Conservation (phyloP, 2,329 filamentous ascomycete species). For the Plenodomus lindquistii region DNA sequence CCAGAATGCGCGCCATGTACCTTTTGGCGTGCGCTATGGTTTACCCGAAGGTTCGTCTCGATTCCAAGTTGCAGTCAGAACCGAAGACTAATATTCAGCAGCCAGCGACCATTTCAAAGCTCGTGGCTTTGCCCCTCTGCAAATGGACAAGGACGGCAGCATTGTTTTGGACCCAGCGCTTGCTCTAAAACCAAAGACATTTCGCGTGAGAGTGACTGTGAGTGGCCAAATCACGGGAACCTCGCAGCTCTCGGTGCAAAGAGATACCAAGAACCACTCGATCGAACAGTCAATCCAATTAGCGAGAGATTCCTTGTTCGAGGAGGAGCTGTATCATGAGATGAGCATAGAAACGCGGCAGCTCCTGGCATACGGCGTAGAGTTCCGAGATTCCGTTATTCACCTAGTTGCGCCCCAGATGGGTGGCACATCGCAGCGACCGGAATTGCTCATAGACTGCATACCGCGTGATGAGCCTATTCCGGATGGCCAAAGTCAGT, state of each 20-base stretch:
- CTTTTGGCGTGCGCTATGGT: constrained; percentile 85
- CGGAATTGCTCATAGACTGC: constrained; percentile 68
- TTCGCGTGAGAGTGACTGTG: constrained; percentile 69
- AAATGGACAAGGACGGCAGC: constrained; percentile 72
- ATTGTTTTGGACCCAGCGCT: constrained; percentile 73
- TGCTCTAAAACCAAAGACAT: constrained; percentile 58
- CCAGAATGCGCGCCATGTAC: constrained; percentile 63
- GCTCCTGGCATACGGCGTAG: constrained; percentile 71
- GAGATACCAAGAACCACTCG: constrained; percentile 53
- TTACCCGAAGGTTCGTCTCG: constrained; percentile 69
- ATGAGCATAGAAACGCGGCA: constrained; percentile 78
- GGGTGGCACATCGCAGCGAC: constrained; percentile 50
- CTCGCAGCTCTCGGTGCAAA: constrained; percentile 45
- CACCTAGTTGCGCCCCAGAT: constrained; percentile 30
- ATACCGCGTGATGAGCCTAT: constrained; percentile 60
- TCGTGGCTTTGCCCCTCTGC: constrained; percentile 79
- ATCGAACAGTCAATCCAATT: constrained; percentile 72
- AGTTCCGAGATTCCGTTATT: constrained; percentile 57
- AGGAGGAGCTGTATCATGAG: constrained; percentile 89
- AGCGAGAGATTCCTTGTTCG: constrained; percentile 77
- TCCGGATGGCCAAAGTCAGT: constrained; percentile 19
- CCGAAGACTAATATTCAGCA: constrained; percentile 22
- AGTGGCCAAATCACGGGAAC: constrained; percentile 62
- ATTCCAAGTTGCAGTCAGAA: not conserved
- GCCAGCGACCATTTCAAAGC: constrained; percentile 63